phyloP scores from a whole-genome alignment of 805 yeast species.

The Lipomyces anomalus region DNA sequence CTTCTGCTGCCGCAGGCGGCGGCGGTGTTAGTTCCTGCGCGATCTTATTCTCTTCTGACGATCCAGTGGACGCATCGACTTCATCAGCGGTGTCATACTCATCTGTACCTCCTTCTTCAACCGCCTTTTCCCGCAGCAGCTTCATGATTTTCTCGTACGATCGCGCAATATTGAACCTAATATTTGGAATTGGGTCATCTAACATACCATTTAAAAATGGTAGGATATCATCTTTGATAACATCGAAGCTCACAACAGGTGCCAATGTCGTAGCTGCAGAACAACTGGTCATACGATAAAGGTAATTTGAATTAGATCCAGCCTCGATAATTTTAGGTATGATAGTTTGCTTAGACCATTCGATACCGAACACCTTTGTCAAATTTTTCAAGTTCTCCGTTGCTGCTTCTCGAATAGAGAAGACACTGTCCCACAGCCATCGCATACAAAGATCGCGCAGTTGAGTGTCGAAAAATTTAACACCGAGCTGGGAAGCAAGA shows the following conservation, averaged over 20 bases:
- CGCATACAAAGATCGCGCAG: conserved; percentile 84
- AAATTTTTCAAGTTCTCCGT: conserved; percentile 73
- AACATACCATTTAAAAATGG: conserved; percentile 73
- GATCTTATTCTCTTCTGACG: conserved; percentile 16
- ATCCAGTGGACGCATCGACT: no score
- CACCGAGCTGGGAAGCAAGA: conserved; percentile 89
- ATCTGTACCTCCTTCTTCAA: conserved; percentile 8
- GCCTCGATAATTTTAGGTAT: conserved; percentile 65
- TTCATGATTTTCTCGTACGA: conserved; percentile 60
- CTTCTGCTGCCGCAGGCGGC: conserved; percentile 1
- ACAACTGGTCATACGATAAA: conserved; percentile 85
- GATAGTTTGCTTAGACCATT: conserved; percentile 86
- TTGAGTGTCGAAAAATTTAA: conserved; percentile 86
- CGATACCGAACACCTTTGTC: conserved; percentile 82
- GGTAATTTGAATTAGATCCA: conserved; percentile 60
- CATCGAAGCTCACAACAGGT: conserved; percentile 57
- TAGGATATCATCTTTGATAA: conserved; percentile 58
- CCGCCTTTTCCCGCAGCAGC: conserved; percentile 37
- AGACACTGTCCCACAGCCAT: conserved; percentile 99
- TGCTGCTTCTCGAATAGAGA: conserved; percentile 94
- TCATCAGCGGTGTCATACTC: no score
- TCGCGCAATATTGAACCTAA: conserved; percentile 91
- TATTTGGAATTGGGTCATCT: conserved; percentile 85
- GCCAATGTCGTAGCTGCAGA: conserved; percentile 80
- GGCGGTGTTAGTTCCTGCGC: conserved; percentile 22